Evolutionary conservation across 139 green algal species (phyloP).

Genomic region (Nannochloris sp.): DNA sequence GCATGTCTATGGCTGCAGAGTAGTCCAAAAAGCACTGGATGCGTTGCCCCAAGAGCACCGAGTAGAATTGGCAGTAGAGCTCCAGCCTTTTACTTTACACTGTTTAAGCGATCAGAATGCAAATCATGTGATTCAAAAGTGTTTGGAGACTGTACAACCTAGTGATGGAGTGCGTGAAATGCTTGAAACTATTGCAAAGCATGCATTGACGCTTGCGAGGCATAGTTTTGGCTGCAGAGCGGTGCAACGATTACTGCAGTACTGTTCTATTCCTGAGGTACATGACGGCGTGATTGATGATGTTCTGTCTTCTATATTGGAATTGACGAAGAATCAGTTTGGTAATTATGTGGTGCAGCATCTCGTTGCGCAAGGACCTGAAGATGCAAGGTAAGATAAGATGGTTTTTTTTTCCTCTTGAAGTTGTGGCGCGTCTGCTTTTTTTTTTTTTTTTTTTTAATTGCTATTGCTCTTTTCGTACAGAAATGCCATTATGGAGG

Average conservation of each 20-base stretch:
- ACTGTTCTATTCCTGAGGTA: slow-evolving; percentile 45
- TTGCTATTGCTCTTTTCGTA: too few species aligned
- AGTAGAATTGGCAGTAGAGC: not conserved
- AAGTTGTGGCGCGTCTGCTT: not conserved
- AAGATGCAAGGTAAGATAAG: slow-evolving; percentile 12
- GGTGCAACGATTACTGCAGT: slow-evolving; percentile 89
- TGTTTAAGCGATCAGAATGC: slow-evolving; percentile 90
- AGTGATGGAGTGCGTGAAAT: not conserved
- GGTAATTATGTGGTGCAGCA: slow-evolving; percentile 90
- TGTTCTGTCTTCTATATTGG: slow-evolving; percentile 19
- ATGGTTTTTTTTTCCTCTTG: not conserved
- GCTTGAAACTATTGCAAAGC: slow-evolving; percentile 61
- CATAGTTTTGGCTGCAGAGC: slow-evolving; percentile 93
- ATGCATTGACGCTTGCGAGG: slow-evolving; percentile 59
- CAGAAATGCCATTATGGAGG: not conserved
- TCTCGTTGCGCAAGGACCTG: slow-evolving; percentile 40
- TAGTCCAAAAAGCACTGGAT: slow-evolving; percentile 86
- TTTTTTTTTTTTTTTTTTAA: not conserved
- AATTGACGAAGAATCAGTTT: slow-evolving; percentile 78
- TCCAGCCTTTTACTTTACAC: slow-evolving; percentile 10
- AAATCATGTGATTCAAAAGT: slow-evolving; percentile 91
- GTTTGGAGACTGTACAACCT: slow-evolving; percentile 77
- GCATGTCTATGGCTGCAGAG: slow-evolving; percentile 90
- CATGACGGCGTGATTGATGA: not conserved
- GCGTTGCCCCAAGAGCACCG: slow-evolving; percentile 8